Conservation (phyloP, 352 stramenopile genomes). For the Pythium oligandrum region DNA sequence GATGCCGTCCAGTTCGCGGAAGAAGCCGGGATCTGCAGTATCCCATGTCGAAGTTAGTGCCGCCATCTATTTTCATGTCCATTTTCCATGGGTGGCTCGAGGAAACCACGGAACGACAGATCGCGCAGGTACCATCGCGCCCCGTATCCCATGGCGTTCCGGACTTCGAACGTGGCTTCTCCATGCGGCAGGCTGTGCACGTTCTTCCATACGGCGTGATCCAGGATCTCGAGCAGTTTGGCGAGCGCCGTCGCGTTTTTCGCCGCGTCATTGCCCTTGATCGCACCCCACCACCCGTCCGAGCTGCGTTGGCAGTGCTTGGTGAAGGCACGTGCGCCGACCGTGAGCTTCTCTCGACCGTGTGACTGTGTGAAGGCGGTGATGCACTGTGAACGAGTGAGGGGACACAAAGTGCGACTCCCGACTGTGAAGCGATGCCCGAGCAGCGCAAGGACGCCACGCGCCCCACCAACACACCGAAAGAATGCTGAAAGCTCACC, state of each 20-base stretch:
- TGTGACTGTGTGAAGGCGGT: constrained; percentile 41
- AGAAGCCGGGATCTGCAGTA: no score
- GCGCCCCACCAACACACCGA: constrained; percentile 37
- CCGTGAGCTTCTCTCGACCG: constrained; percentile 44
- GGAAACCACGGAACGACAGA: constrained; percentile 67
- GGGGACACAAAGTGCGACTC: constrained; percentile 37
- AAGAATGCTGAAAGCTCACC: constrained; percentile 22
- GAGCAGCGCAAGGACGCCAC: constrained; percentile 59
- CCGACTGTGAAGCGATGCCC: constrained; percentile 61
- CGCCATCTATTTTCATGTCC: constrained; percentile 70
- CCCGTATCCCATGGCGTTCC: constrained; percentile 63
- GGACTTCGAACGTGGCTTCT: constrained; percentile 68
- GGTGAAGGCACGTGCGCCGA: constrained; percentile 67
- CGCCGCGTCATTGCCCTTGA: constrained; percentile 56
- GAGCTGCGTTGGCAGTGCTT: constrained; percentile 76
- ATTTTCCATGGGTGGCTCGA: constrained; percentile 77
- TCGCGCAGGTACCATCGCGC: constrained; percentile 67
- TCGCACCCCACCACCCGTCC: constrained; percentile 53
- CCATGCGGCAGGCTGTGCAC: constrained; percentile 69
- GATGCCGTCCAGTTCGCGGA: no score
- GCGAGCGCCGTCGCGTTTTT: constrained; percentile 58
- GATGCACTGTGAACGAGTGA: constrained; percentile 55
- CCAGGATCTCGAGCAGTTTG: constrained; percentile 50
- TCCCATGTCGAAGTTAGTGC: constrained; percentile 24
- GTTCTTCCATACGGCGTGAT: constrained; percentile 72